Evolutionary conservation across 2,329 filamentous ascomycete genomes (phyloP), one percentile per base, ranked within the genome.

Genomic region (Aureobasidium sp.): DNA sequence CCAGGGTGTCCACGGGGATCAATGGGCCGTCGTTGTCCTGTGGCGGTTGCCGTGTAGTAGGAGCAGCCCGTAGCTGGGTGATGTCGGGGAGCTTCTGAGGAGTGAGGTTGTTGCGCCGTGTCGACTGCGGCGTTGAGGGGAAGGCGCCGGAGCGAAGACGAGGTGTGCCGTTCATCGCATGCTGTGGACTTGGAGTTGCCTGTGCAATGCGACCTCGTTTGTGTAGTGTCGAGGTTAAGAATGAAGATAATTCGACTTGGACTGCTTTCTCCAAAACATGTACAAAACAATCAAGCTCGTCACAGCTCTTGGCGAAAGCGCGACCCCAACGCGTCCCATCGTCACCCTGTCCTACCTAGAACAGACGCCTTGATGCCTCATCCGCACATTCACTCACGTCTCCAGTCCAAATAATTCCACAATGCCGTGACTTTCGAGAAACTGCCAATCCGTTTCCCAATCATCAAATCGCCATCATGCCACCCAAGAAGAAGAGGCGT

Each of bases 131-230:
- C 68, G 89, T 92, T 71, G 85, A 80, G 73, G 90, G 90, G 73
- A 87, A 94, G 71, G 88, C 88, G 57, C 57, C 57, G 81, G 89
- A 91, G 79, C 87, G 85, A 79, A 91, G 81, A 78, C 86, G 88
- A 77, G 87, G 90, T 79, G 89, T 94, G 75, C 81, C 83, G 83
- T 85, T 90, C 90, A 93, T 93, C 77, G 85, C 85, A 88, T 87
- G 67, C 66, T 63, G 62, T 62, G 53, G 41, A 39, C 16, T 7
- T 9, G 36, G 9, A 34, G 30, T 6, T 41, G 3, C 10, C 21
- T 55, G 9, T 59, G 41, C 48, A 30, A 29, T 34, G 27, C 42
- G 27, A 16, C 8, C 16, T 34, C 36, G 34, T 8, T 13, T 13
- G 16, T 8, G n/a, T 52, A n/a, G 25, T 27, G 36, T 54, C 25